Percentiles rank a stretch among this genome's conserved stretches.
These are phyloP conservation scores for Cutaneotrichosporon cavernicola DNA, from an alignment of 1,284 basidiomycete species.

Conservation along the genomic window DNA sequence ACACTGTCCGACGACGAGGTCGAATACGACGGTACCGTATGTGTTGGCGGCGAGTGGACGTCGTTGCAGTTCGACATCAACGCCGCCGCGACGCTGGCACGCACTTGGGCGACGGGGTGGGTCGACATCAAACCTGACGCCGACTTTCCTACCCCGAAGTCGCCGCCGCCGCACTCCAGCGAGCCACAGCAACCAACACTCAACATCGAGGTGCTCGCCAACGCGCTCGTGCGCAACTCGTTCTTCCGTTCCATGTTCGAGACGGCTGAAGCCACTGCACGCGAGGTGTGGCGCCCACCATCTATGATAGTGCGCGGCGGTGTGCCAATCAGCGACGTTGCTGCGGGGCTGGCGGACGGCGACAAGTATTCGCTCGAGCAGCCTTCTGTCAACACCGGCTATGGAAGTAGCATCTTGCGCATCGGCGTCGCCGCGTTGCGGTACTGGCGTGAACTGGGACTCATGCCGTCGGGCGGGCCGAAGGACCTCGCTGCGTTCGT, in stretches of 20 bases:
- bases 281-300: constrained; percentile 6
- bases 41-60: constrained; percentile 39
- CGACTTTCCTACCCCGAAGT: constrained; percentile 6
- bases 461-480: constrained; percentile 42
- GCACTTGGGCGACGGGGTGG: constrained; percentile 19
- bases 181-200: neutral
- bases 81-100: constrained; percentile 13
- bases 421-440: constrained; percentile 36
- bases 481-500: constrained; percentile 37
- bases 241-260: constrained; percentile 21
- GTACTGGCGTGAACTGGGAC: constrained; percentile 46
- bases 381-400: constrained; percentile 31
- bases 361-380: constrained; percentile 15
- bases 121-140: constrained; percentile 9
- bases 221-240: constrained; percentile 25
- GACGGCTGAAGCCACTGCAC: constrained; percentile 3
- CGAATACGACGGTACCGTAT: constrained; percentile 31
- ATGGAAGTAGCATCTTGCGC: constrained; percentile 33
- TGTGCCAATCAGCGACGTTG: constrained; percentile 18
- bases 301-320: constrained; percentile 19
- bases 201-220: constrained; percentile 20
- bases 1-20: constrained; percentile 25
- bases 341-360: constrained; percentile 7
- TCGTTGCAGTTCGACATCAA: constrained; percentile 25
- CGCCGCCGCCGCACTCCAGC: constrained; percentile 9